Evolutionary conservation across 129 eudicot genomes (phyloP).

Genomic region (Mikania micrantha): DNA sequence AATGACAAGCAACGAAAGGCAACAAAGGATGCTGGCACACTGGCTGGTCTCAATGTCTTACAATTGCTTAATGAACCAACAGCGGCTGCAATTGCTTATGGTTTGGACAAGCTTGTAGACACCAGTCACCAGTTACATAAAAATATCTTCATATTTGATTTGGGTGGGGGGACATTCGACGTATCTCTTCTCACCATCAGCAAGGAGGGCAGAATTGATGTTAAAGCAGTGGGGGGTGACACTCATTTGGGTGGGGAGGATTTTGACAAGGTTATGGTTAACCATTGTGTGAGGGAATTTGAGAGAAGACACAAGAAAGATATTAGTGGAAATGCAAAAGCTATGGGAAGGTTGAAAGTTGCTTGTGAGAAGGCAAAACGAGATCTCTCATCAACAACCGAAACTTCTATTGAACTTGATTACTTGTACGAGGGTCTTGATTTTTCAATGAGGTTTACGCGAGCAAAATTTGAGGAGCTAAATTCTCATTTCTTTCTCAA

Average conservation of each 20-base stretch:
- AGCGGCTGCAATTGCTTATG: too few relatives aligned
- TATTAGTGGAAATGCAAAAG: neutral
- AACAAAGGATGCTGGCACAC: too few relatives aligned
- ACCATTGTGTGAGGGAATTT: neutral
- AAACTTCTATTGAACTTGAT: neutral
- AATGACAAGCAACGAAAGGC: too few relatives aligned
- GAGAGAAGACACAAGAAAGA: neutral
- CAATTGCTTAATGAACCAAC: too few relatives aligned
- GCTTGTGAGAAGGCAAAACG: neutral
- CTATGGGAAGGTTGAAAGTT: neutral
- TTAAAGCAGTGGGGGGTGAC: neutral
- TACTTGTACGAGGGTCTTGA: neutral
- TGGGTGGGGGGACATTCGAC: too few relatives aligned
- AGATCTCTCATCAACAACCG: neutral
- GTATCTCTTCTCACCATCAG: too few relatives aligned
- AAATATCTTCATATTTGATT: too few relatives aligned
- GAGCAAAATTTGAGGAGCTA: neutral
- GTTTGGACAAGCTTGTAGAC: too few relatives aligned
- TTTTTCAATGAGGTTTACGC: neutral
- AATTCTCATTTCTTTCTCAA: too few relatives aligned
- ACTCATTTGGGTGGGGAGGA: neutral
- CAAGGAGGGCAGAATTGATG: too few relatives aligned
- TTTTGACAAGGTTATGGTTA: neutral
- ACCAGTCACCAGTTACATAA: too few relatives aligned
- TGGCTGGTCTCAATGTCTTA: too few relatives aligned